Evolutionary conservation across 768 basidiomycete species (phyloP), one percentile per base, ranked within the genome.

Genomic region (Lentinula boryana): DNA sequence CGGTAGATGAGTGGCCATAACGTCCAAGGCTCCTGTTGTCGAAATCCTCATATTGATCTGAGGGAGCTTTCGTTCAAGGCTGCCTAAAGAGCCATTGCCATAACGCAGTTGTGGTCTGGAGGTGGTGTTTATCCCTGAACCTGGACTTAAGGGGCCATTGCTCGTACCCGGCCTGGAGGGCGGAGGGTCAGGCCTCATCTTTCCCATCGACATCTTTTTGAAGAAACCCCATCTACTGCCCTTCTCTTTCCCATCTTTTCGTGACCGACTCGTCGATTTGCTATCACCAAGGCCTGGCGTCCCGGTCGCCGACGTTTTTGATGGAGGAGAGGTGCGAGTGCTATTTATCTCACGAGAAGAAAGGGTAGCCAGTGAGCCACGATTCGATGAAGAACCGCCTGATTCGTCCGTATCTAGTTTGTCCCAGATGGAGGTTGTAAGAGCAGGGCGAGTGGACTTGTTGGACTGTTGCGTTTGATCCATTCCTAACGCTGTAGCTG

Each of bases 131-230:
- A 54, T 50, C 6, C 50, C 52, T 18, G 59, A 36, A 4, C 50
- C 27, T n/a, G 50, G 50, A 41, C 33, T 52, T 15, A 55, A 15
- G 3, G 35, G 44, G 23, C 36, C 32, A 52, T 40, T 48, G 43
- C 56, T 38, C 23, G 35, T 33, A 31, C 40, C 27, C 66, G 73
- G 75, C 9, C 75, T 70, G 32, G 80, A 74, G 5, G 79, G 68
- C 32, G 85, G 80, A 15, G 80, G 72, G 51, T 92, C 91, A n/a
- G 75, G 64, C 67, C 85, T 85, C 77, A 96, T 88, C 72, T 90
- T 93, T 13, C 93, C 89, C 93, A 95, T 96, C 5, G 94, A 96
- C 94, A 98, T 97, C 76, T 98, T 98, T 77, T 95, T 93, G 62
- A 98, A 77, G 76, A 98, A 96, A 3, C 95, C 94, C 95, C 95